Base-by-base conservation (phyloP, 192 early-diverging fungal species). In the Entomortierella chlamydospora region DNA sequence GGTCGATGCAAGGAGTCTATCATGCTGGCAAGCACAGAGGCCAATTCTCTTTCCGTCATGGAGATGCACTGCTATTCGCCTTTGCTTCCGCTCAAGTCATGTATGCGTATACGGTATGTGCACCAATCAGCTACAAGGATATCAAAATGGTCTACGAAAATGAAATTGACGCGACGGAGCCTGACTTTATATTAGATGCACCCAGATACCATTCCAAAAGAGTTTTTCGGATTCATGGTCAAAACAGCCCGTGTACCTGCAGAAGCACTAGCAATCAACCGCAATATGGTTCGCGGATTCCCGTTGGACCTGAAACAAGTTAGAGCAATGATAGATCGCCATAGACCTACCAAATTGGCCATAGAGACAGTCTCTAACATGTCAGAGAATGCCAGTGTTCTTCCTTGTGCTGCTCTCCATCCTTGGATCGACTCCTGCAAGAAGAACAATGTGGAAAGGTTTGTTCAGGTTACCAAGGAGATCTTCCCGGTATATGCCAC, bases 401-500 rank as follows among this genome's bases (percentile, higher is more conserved):
- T 91, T 5, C 90, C 92, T 15, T 93, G 85, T 55, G 83, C 81
- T 45, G 52, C 61, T 68, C 80, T 85, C 50, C 87, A 83, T 84
- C 92, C 84, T 53, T 88, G 69, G 61, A 43, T 85, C n/a, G 85
- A 90, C 34, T 83, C 83, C 1, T 89, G 88, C 53, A 55, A 55
- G 13, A 42, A 64, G 22, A 83, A 69, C 22, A 74, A 60, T 31
- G 20, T 85, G 25, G 85, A 89, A 55, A 68, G 83, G 25, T 87
- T 90, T 47, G 52, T 43, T 4, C 69, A 84, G 28, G 87, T 88
- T 1, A 86, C 83, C 29, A 85, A 82, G 60, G 82, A 52, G 11
- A 87, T 88, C 61, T 52, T 86, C 52, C 87, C 87, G 18, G 87
- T 90, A 2, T 93, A 95, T 64, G 87, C 86, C 10, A 88, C 92